phyloP scores from a whole-genome alignment of 306 rosid species.

The Cercis canadensis region DNA sequence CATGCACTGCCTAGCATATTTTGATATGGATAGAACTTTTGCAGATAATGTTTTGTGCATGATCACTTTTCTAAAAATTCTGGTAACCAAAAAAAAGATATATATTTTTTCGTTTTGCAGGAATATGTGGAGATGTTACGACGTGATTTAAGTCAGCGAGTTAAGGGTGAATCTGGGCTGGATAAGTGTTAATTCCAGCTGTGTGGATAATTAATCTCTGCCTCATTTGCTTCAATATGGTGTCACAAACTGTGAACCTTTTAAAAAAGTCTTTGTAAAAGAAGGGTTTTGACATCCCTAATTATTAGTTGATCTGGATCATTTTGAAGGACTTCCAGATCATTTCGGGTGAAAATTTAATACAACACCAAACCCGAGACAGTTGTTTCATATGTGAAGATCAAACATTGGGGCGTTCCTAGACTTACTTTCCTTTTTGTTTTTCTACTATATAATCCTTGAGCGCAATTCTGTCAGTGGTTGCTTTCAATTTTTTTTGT shows the following conservation, averaged over 20 bases:
- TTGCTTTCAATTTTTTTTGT: too few relatives aligned
- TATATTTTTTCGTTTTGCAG: conserved; percentile 56
- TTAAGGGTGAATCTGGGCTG: conserved; percentile 46
- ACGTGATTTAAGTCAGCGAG: conserved; percentile 53
- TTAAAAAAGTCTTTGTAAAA: conserved; percentile 23
- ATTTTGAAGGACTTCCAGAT: conserved; percentile 38
- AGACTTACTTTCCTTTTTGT: too few relatives aligned
- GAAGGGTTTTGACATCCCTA: conserved; percentile 28
- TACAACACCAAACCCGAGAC: conserved; percentile 8
- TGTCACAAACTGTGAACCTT: conserved; percentile 16
- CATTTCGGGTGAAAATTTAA: conserved; percentile 21
- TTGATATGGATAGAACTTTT: background rate
- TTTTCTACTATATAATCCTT: too few relatives aligned
- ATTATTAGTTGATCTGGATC: conserved; percentile 35
- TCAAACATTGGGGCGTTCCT: conserved; percentile 15
- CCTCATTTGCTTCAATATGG: conserved; percentile 31
- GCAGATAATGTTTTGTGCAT: conserved; percentile 14
- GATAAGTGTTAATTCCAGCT: conserved; percentile 43
- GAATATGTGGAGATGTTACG: conserved; percentile 77
- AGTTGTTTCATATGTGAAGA: conserved; percentile 26
- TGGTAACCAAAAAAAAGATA: background rate
- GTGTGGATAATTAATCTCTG: conserved; percentile 26
- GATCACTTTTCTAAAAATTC: background rate
- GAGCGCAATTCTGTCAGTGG: too few relatives aligned
- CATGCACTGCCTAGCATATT: conserved; percentile 2